A percentile compares a stretch with the other conserved stretches of the same genome.
Conservation (phyloP, 495 filamentous ascomycete genomes). For the Pyrenula massariospora region DNA sequence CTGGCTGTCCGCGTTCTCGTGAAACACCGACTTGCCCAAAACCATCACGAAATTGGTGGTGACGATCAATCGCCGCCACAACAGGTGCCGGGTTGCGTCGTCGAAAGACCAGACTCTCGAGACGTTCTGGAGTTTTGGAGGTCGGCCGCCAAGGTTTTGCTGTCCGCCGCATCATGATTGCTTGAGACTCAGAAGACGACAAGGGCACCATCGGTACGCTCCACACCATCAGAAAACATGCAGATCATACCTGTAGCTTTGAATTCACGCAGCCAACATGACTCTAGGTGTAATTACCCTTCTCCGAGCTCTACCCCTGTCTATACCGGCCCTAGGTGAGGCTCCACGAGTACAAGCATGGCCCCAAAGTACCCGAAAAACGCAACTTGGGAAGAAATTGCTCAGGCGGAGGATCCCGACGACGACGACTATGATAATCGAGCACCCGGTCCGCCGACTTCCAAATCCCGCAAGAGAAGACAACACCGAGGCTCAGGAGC, state of each 20-base stretch:
- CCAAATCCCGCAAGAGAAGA: constrained; percentile 31
- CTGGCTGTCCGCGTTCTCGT: not conserved
- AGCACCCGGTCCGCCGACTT: constrained; percentile 20
- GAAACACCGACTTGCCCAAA: not conserved
- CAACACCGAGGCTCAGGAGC: constrained; percentile 24
- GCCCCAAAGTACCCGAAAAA: not conserved
- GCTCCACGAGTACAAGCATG: not conserved
- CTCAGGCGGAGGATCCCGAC: constrained; percentile 73
- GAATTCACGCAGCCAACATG: not conserved
- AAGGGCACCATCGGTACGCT: not conserved
- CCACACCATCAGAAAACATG: not conserved
- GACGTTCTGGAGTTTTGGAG: not conserved
- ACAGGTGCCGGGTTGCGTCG: too few species aligned
- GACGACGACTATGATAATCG: constrained; percentile 63
- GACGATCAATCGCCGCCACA: too few species aligned
- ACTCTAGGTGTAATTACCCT: not conserved
- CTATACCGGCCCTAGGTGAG: not conserved
- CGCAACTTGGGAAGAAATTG: constrained; percentile 42
- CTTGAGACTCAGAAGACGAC: not conserved
- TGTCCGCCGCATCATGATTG: not conserved
- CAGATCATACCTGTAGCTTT: not conserved
- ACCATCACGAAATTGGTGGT: not conserved
- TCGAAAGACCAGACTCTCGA: too few species aligned
- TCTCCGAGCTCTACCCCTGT: not conserved
- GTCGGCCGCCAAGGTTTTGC: not conserved